Base-by-base conservation (phyloP, 2,329 filamentous ascomycete species). In the Paraphaeosphaeria sporulosa region DNA sequence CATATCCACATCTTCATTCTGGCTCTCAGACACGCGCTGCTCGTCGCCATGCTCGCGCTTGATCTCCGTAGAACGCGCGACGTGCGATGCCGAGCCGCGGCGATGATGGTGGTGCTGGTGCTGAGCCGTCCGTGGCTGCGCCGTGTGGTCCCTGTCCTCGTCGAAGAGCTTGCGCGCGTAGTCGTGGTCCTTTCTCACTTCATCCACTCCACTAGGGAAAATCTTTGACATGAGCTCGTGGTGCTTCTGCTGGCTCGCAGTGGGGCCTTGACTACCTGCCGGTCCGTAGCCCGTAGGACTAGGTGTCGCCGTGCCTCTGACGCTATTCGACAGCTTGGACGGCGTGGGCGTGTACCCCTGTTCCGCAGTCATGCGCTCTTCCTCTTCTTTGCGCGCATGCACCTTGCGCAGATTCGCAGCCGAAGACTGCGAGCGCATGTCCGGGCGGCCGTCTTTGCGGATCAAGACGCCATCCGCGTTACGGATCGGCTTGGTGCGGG, bases 381-480 rank as follows among this genome's bases (percentile, higher is more conserved):
- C 61, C 27, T 76, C 73, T 43, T 84, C 82, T 57, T 83, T 83
- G 59, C 81, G 78, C 25, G 81, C 81, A 64, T 84, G 82, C 3
- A 84, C 82, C 63, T 83, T 84, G 42, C 82, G 77, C 15, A 84
- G 68, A 60, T 84, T 84, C 50, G 82, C 81, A n/a, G 82, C 82
- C 13, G 80, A 82, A 62, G 80, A 82, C n/a, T 84, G 81, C 32
- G 79, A 82, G 12, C 82, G 79, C 81, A 83, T 83, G 59, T 84
- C 82, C 5, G 82, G 82, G 12, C 80, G 71, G 5, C 82, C 82
- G 58, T 84, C 82, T 63, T 84, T 84, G 44, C 82, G 76, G 57
- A 84, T 84, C 32, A 84, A 68, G 19, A 84, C 74, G 0, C 82
- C 82, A 42, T 84, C 82, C 1, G 82, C 78, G 62, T 84, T 84